Conservation (phyloP, 1,284 basidiomycete species). For the Ustilago curta region DNA sequence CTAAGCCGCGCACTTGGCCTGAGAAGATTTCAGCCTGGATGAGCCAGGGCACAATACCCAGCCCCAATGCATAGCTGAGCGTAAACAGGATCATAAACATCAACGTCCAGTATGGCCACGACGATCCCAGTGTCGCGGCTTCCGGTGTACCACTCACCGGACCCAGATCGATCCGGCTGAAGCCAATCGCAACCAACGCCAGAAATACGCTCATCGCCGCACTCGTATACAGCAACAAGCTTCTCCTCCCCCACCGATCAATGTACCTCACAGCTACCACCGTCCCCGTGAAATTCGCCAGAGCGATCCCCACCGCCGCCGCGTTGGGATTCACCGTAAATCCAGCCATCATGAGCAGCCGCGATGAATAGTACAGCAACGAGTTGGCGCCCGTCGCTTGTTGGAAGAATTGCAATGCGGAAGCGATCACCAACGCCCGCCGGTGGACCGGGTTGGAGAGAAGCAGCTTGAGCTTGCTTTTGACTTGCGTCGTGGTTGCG, state of each 20-base stretch:
- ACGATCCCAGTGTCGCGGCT: slow-evolving; percentile 5
- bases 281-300: slow-evolving; percentile 61
- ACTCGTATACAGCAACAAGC: slow-evolving; percentile 57
- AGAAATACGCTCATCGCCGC: slow-evolving; percentile 44
- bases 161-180: slow-evolving; percentile 44
- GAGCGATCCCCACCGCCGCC: slow-evolving; percentile 54
- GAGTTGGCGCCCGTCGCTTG: slow-evolving; percentile 45
- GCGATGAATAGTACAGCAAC: slow-evolving; percentile 54
- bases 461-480: slow-evolving; percentile 42
- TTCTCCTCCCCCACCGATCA: slow-evolving; percentile 54
- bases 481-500: slow-evolving; percentile 20
- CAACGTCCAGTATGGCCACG: slow-evolving; percentile 53
- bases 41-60: slow-evolving; percentile 62
- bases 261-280: slow-evolving; percentile 54
- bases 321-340: slow-evolving; percentile 60
- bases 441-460: slow-evolving; percentile 37
- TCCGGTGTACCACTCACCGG: slow-evolving; percentile 15
- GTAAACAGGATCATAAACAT: slow-evolving; percentile 49
- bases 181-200: slow-evolving; percentile 41
- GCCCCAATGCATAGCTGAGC: slow-evolving; percentile 58
- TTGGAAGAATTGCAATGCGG: slow-evolving; percentile 52
- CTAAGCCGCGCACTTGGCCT: slow-evolving; percentile 43
- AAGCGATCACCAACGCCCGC: slow-evolving; percentile 53
- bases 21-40: slow-evolving; percentile 60
- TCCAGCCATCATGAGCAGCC: slow-evolving; percentile 57